Conservation (phyloP, 2,329 filamentous ascomycete genomes). For the Chaetothyriales sp. region DNA sequence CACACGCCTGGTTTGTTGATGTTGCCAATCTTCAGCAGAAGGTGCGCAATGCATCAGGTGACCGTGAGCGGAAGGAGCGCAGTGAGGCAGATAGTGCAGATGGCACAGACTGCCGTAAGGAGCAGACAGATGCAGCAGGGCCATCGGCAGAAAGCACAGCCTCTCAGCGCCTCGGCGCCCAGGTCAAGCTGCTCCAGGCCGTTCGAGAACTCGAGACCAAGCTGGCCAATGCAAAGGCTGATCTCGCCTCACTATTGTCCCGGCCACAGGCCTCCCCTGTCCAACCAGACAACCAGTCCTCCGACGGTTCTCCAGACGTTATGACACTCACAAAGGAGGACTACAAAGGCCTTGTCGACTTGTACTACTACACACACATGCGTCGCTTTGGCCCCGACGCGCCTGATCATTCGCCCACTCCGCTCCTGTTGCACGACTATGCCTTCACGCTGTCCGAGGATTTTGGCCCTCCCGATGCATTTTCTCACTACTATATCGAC, state of each 20-base stretch:
- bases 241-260: constrained; percentile 7
- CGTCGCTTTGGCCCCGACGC: constrained; percentile 16
- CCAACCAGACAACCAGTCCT: background rate
- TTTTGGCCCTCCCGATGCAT: constrained; percentile 11
- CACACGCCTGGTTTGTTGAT: constrained; percentile 13
- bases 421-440: constrained; percentile 14
- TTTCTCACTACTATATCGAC: constrained; percentile 9
- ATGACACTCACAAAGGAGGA: constrained; percentile 27
- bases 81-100: background rate
- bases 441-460: constrained; percentile 16
- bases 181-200: constrained; percentile 12
- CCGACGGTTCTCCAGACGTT: background rate
- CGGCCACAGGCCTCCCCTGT: background rate
- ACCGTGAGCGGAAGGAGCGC: constrained; percentile 3
- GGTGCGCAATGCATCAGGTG: background rate
- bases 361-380: constrained; percentile 27
- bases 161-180: constrained; percentile 5
- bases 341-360: constrained; percentile 32
- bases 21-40: constrained; percentile 8
- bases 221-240: constrained; percentile 12
- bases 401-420: constrained; percentile 16
- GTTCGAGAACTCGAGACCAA: constrained; percentile 16
- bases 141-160: constrained; percentile 8
- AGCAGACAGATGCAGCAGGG: background rate
- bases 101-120: background rate